Base-by-base conservation (phyloP, 1,139 yeast species). In the Yamadazyma spencermartinsiae region DNA sequence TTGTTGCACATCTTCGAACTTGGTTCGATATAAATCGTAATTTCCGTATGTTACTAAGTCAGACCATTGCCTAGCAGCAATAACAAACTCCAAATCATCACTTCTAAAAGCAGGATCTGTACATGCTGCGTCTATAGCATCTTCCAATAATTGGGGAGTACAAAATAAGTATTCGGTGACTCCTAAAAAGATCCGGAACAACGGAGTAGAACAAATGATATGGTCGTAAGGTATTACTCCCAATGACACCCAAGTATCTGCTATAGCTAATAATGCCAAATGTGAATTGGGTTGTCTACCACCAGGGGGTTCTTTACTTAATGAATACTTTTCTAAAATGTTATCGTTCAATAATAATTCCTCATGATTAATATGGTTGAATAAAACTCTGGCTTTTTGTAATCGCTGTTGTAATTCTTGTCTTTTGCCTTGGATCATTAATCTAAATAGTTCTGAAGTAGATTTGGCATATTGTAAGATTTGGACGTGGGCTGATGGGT, bases 181-280 rank as follows among this genome's bases (percentile, higher is more conserved):
- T 30, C 98, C 98, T 36, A 92, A 72, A 63, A 94, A 88, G 33
- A 92, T 88, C 56, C 98, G 74, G 59, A 90, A 92, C 29, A 72
- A 54, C 24, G 98, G 98, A 0, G 98, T 92, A 1, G 97, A 88
- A 58, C 98, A 92, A 46, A 92, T 90, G 65, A 90, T 90, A 60
- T 92, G 98, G 57, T 90, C 97, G 55, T 92, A 90, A 2, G 98
- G 98, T 15, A 86, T 82, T 32, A 92, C 88, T 1, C 85, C 86
- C 35, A 88, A 65, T 48, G 82, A 82, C 53, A 74, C 76, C 98
- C 98, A 92, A 55, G 95, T 84, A 61, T 92, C 98, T 2, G 88
- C 98, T 37, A 92, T 89, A 1, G 95, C 95, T 40, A 92, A 66
- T 33, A 92, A 63, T 2, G 96, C 85, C 39, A 92, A 65, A 60